phyloP scores from a whole-genome alignment of 768 basidiomycete genomes.

The Lentinula detonsa region DNA sequence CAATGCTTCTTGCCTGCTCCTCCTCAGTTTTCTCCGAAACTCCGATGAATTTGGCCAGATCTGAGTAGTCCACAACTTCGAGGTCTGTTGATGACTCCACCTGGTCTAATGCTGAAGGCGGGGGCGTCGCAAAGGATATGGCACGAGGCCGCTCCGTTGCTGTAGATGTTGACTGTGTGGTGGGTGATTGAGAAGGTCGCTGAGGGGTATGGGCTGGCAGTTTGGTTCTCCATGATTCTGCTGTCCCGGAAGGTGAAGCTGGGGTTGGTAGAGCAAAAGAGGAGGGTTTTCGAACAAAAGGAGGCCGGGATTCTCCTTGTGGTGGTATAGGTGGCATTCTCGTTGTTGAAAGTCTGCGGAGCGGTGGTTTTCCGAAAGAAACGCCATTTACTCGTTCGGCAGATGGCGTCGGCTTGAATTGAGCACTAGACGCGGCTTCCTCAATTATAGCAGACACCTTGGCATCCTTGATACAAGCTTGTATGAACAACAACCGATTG shows the following conservation, averaged over 20 bases:
- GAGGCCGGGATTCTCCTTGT: slow-evolving; percentile 20
- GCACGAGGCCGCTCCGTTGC: slow-evolving; percentile 11
- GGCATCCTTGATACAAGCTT: slow-evolving; percentile 5
- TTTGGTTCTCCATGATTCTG: slow-evolving; percentile 65
- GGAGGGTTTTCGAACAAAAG: slow-evolving; percentile 20
- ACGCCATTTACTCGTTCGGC: not conserved
- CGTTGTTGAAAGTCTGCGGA: slow-evolving; percentile 16
- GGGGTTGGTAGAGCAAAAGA: slow-evolving; percentile 9
- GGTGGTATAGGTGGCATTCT: slow-evolving; percentile 21
- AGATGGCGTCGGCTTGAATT: not conserved
- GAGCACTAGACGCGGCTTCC: not conserved
- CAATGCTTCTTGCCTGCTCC: slow-evolving; percentile 14
- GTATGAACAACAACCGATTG: not conserved
- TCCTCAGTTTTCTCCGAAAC: slow-evolving; percentile 10
- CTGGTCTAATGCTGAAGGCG: slow-evolving; percentile 33
- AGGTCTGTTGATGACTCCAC: slow-evolving; percentile 49
- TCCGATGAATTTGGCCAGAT: slow-evolving; percentile 66
- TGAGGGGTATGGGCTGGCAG: slow-evolving; percentile 27
- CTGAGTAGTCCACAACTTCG: slow-evolving; percentile 77
- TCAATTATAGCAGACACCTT: slow-evolving; percentile 1
- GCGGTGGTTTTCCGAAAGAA: not conserved
- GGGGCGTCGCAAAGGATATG: slow-evolving; percentile 25
- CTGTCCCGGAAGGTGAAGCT: slow-evolving; percentile 10
- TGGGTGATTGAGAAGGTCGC: slow-evolving; percentile 20
- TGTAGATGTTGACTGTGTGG: slow-evolving; percentile 14